These are phyloP conservation scores for Nemophila menziesii DNA, from an alignment of 257 asterid genomes.

Conservation along the genomic window DNA sequence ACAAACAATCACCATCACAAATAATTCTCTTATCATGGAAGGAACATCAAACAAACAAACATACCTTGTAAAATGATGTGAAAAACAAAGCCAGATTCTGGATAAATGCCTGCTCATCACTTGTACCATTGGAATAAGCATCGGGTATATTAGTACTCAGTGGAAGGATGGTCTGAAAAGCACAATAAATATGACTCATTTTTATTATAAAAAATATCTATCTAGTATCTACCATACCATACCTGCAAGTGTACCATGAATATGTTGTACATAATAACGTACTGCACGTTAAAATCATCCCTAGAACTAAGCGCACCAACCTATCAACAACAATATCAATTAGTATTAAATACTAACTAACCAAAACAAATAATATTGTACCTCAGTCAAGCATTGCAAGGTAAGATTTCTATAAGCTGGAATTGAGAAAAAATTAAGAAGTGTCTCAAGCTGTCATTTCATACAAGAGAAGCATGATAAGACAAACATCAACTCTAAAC, in stretches of 20 bases:
- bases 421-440: neutral
- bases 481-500: neutral
- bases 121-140: conserved; percentile 73
- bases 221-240: conserved; percentile 3
- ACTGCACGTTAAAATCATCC: conserved; percentile 68
- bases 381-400: neutral
- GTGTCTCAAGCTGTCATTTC: neutral
- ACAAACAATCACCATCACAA: conserved; percentile 6
- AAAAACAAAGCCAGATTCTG: conserved; percentile 91
- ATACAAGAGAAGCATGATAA: neutral
- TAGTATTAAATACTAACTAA: no score
- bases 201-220: neutral
- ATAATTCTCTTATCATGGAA: no score
- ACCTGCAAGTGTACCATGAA: conserved; percentile 94
- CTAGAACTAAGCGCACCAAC: conserved; percentile 89
- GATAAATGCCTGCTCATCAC: conserved; percentile 94
- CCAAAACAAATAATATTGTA: no score
- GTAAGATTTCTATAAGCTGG: neutral
- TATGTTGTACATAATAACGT: conserved; percentile 56
- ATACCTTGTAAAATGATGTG: conserved; percentile 94
- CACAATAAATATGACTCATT: neutral
- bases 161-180: conserved; percentile 62
- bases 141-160: conserved; percentile 50
- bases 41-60: conserved; percentile 12
- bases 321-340: conserved; percentile 37